phyloP scores from a whole-genome alignment of 495 filamentous ascomycete genomes.

The Penicillium paxilli region DNA sequence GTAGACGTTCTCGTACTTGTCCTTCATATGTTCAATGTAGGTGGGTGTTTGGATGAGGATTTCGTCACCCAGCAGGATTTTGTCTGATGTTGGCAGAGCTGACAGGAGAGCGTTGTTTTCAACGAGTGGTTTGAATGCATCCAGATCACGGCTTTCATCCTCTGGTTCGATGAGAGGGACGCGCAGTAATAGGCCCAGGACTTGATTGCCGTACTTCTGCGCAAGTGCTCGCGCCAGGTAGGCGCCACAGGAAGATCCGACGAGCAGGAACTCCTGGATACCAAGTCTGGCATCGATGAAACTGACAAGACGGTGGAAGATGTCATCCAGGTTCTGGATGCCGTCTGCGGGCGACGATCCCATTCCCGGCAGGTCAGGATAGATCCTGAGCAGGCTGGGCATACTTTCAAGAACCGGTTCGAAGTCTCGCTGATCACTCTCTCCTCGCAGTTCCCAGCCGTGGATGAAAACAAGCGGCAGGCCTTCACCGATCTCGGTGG shows the following conservation, averaged over 20 bases:
- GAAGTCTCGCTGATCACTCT: conserved; percentile 28
- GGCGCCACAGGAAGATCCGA: conserved; percentile 30
- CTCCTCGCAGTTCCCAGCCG: conserved; percentile 28
- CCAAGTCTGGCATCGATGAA: conserved; percentile 32
- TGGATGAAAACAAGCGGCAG: conserved; percentile 32
- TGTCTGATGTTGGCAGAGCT: conserved; percentile 22
- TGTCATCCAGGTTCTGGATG: conserved; percentile 29
- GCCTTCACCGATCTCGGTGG: conserved; percentile 30
- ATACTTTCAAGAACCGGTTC: conserved; percentile 32
- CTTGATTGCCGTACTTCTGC: conserved; percentile 26
- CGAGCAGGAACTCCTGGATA: conserved; percentile 22
- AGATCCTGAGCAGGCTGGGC: conserved; percentile 27
- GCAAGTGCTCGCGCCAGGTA: conserved; percentile 32
- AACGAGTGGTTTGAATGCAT: conserved; percentile 26
- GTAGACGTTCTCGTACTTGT: conserved; percentile 20
- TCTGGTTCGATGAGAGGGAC: conserved; percentile 32
- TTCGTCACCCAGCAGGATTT: conserved; percentile 25
- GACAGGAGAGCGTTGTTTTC: conserved; percentile 25
- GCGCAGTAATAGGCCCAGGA: conserved; percentile 30
- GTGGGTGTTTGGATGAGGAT: conserved; percentile 29
- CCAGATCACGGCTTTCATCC: conserved; percentile 26
- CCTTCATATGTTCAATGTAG: conserved; percentile 26
- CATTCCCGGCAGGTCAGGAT: conserved; percentile 36
- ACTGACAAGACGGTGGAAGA: conserved; percentile 25
- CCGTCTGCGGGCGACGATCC: conserved; percentile 27